These are phyloP conservation scores for Hemileccinum impolitum DNA, from an alignment of 768 basidiomycete genomes.

Conservation along the genomic window DNA sequence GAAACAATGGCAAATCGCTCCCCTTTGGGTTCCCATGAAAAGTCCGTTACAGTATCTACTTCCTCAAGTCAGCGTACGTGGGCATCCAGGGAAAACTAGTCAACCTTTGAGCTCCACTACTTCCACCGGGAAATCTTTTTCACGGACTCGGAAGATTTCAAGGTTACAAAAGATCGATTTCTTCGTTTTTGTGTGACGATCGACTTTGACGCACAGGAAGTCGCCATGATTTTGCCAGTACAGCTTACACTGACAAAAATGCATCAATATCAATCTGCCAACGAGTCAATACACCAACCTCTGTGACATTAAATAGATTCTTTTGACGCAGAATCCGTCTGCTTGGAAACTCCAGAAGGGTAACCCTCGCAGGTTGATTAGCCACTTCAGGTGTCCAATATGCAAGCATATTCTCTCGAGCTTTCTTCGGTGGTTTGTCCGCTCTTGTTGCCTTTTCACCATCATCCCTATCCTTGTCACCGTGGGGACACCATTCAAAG, in stretches of 20 bases:
- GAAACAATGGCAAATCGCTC: conserved; percentile 95
- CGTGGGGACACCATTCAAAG: conserved; percentile 97
- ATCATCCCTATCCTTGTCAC: conserved; percentile 84
- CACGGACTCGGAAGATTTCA: conserved; percentile 95
- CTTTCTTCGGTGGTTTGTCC: conserved; percentile 56
- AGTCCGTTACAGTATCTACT: conserved; percentile 88
- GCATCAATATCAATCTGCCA: neutral
- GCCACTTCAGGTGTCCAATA: conserved; percentile 98
- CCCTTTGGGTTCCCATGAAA: conserved; percentile 99
- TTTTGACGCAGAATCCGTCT: conserved; percentile 85
- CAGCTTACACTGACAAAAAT: conserved; percentile 75
- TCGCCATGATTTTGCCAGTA: conserved; percentile 99
- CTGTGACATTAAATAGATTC: conserved; percentile 96
- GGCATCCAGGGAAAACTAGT: neutral
- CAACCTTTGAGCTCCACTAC: conserved; percentile 95
- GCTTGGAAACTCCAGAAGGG: conserved; percentile 86
- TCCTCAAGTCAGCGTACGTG: conserved; percentile 9
- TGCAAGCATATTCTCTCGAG: conserved; percentile 86
- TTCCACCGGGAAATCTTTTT: conserved; percentile 97
- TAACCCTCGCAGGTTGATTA: conserved; percentile 96
- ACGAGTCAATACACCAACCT: conserved; percentile 51
- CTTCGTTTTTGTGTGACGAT: conserved; percentile 97
- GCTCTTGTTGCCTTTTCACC: conserved; percentile 40
- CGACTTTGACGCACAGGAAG: conserved; percentile 98
- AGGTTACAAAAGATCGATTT: conserved; percentile 98